Evolutionary conservation across 305 asterid species (phyloP).

Genomic region (Withania somnifera): DNA sequence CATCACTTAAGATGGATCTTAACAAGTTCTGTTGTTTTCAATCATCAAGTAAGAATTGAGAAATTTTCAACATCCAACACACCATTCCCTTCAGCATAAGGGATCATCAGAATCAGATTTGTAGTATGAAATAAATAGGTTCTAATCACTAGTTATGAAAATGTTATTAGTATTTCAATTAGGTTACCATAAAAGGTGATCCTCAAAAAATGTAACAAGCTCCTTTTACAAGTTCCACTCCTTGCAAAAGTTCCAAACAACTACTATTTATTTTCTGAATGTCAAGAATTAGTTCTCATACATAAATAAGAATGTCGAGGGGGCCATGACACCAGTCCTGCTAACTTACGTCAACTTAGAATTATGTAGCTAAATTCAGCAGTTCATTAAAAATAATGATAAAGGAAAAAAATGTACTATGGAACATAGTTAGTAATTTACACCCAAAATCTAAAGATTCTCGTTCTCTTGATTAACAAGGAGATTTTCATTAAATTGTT

Average conservation of each 20-base stretch:
- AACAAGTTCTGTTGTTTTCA: background rate
- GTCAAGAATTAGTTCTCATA: conserved; percentile 94
- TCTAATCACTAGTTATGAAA: conserved; percentile 92
- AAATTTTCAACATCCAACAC: conserved; percentile 9
- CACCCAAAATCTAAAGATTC: conserved; percentile 93
- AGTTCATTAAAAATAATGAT: background rate
- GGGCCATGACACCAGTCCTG: conserved; percentile 90
- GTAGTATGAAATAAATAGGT: conserved; percentile 88
- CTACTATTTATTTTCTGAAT: conserved; percentile 83
- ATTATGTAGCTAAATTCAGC: conserved; percentile 58
- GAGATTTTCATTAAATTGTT: conserved; percentile 94
- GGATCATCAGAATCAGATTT: conserved; percentile 73
- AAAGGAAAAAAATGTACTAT: background rate
- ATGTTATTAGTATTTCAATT: conserved; percentile 96
- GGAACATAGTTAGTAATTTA: conserved; percentile 16
- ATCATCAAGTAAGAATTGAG: background rate
- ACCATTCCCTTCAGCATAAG: conserved; percentile 72
- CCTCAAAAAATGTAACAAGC: conserved; percentile 90
- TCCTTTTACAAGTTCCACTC: no score
- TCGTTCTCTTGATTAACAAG: conserved; percentile 95
- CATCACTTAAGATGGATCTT: background rate
- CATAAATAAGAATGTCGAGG: conserved; percentile 87
- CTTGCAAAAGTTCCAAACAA: conserved; percentile 97
- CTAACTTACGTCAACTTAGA: conserved; percentile 81
- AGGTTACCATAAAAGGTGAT: conserved; percentile 87